These are phyloP conservation scores for Diaporthe velutina DNA, from an alignment of 2,329 filamentous ascomycete species.

Conservation along the genomic window DNA sequence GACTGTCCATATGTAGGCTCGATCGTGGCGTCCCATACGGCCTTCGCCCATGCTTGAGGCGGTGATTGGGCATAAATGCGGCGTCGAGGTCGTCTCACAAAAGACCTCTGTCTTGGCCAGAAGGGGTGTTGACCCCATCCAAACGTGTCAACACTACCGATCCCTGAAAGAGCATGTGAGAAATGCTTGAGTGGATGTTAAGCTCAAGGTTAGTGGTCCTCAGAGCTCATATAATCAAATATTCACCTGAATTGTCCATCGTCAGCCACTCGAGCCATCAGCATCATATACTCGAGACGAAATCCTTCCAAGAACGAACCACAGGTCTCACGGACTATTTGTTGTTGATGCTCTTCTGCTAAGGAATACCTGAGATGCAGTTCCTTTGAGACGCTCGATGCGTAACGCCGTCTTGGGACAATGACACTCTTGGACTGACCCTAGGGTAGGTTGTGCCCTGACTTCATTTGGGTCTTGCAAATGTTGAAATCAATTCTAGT, in stretches of 20 bases:
- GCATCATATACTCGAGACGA: background rate
- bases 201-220: background rate
- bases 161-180: background rate
- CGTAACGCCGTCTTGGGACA: background rate
- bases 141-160: background rate
- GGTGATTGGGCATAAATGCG: no score
- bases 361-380: background rate
- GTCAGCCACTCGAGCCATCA: background rate
- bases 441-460: background rate
- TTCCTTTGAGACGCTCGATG: background rate
- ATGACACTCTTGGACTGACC: no score
- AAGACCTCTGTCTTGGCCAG: background rate
- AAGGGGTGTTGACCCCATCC: background rate
- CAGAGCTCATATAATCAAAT: background rate
- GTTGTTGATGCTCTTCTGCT: no score
- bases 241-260: background rate
- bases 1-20: no score
- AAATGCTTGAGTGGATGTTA: no score
- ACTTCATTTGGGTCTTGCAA: background rate
- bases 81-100: background rate
- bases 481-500: background rate
- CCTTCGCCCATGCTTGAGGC: background rate
- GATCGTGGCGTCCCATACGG: background rate
- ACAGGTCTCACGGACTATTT: background rate
- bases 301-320: background rate